Evolutionary conservation across 352 stramenopile species (phyloP).

Genomic region (Phytophthora syringae): DNA sequence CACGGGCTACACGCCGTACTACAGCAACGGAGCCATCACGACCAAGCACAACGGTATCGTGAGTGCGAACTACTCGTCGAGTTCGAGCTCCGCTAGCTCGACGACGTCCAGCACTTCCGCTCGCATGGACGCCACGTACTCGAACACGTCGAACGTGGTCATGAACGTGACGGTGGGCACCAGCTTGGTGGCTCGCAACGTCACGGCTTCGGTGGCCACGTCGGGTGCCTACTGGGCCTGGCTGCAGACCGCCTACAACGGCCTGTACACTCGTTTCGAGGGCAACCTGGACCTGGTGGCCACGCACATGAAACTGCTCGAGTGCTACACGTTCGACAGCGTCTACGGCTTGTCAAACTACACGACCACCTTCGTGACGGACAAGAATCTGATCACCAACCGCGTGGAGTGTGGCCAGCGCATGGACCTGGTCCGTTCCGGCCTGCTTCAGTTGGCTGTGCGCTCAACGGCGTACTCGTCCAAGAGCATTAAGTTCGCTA

Average conservation of each 20-base stretch:
- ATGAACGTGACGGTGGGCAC: slow-evolving; percentile 54
- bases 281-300: slow-evolving; percentile 67
- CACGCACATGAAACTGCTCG: slow-evolving; percentile 66
- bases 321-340: slow-evolving; percentile 66
- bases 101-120: slow-evolving; percentile 26
- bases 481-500: slow-evolving; percentile 54
- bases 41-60: slow-evolving; percentile 65
- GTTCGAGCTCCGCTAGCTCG: slow-evolving; percentile 34
- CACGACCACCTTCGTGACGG: slow-evolving; percentile 54
- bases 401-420: slow-evolving; percentile 55
- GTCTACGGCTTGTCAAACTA: slow-evolving; percentile 59
- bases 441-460: slow-evolving; percentile 53
- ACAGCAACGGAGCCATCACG: slow-evolving; percentile 46
- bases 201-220: slow-evolving; percentile 53
- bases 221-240: slow-evolving; percentile 71
- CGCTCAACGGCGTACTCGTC: slow-evolving; percentile 50
- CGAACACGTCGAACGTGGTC: slow-evolving; percentile 42
- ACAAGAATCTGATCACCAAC: slow-evolving; percentile 60
- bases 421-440: slow-evolving; percentile 54
- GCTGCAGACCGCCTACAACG: slow-evolving; percentile 64
- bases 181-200: slow-evolving; percentile 41
- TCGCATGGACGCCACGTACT: slow-evolving; percentile 39
- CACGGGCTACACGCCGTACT: slow-evolving; percentile 52
- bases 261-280: slow-evolving; percentile 59
- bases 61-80: slow-evolving; percentile 47